Evolutionary conservation across 305 asterid species (phyloP).

Genomic region (Plantago lanceolata): DNA sequence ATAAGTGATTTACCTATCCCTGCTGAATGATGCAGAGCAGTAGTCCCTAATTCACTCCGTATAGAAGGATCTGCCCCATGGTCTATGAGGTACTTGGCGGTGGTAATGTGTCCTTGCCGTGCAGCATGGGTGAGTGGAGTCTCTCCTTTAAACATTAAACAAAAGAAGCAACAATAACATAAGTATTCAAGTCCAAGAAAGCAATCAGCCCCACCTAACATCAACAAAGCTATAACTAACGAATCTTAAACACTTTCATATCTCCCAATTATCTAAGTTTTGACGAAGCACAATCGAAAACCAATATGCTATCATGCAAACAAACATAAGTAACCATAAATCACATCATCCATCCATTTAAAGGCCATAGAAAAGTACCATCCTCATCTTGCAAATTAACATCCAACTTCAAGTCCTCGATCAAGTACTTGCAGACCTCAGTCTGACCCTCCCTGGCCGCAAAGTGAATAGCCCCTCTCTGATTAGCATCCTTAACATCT

Average conservation of each 20-base stretch:
- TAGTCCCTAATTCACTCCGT: constrained; percentile 80
- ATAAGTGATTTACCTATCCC: constrained; percentile 57
- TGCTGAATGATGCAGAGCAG: constrained; percentile 82
- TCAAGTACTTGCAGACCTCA: constrained; percentile 78
- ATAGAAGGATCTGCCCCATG: constrained; percentile 75
- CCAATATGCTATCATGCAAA: neutral
- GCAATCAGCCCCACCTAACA: no score
- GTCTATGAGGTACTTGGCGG: constrained; percentile 70
- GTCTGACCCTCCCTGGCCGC: constrained; percentile 90
- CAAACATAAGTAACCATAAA: neutral
- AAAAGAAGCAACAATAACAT: constrained; percentile 1
- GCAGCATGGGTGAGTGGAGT: constrained; percentile 91
- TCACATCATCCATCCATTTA: neutral
- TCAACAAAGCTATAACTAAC: no score
- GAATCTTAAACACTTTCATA: no score
- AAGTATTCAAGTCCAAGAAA: no score
- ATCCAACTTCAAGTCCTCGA: constrained; percentile 81
- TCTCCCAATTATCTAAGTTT: neutral
- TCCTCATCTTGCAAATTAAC: constrained; percentile 77
- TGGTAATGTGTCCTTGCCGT: constrained; percentile 70
- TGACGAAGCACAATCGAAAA: neutral
- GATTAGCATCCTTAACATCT: constrained; percentile 90
- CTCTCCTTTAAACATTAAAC: constrained; percentile 48
- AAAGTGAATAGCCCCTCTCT: constrained; percentile 92
- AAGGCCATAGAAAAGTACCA: constrained; percentile 36